phyloP scores from a whole-genome alignment of 495 filamentous ascomycete genomes.

The Aspergillus nidulans region DNA sequence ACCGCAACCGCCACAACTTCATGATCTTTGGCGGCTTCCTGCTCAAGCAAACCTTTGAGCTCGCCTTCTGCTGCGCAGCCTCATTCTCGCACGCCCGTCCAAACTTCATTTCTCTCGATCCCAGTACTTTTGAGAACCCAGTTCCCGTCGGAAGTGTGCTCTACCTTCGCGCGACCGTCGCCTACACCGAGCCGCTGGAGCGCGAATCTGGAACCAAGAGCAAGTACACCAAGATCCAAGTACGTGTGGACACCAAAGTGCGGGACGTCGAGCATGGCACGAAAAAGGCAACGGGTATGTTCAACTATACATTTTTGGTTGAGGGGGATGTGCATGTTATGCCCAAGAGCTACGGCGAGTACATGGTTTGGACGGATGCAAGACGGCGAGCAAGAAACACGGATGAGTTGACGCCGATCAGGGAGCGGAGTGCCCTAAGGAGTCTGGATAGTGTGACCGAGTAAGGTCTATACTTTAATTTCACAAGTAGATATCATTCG shows the following conservation, averaged over 20 bases:
- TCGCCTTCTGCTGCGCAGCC: conserved; percentile 86
- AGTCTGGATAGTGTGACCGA: conserved; percentile 45
- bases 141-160: conserved; percentile 80
- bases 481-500: too few relatives aligned
- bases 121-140: conserved; percentile 77
- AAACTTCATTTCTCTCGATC: conserved; percentile 73
- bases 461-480: conserved; percentile 21
- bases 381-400: conserved; percentile 53
- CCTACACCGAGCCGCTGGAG: conserved; percentile 67
- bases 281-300: conserved; percentile 72
- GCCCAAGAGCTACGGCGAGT: conserved; percentile 70
- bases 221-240: conserved; percentile 63
- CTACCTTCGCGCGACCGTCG: conserved; percentile 72
- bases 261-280: conserved; percentile 72
- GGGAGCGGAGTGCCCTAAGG: conserved; percentile 35
- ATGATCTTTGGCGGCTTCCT: conserved; percentile 90
- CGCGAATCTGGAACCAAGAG: conserved; percentile 21
- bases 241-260: conserved; percentile 73
- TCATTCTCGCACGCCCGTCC: conserved; percentile 70
- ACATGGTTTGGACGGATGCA: conserved; percentile 77
- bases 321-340: conserved; percentile 68
- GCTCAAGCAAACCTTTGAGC: conserved; percentile 76
- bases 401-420: conserved; percentile 29
- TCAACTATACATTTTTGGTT: conserved; percentile 82
- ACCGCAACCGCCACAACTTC: conserved; percentile 80